A percentile compares a stretch with the other conserved stretches of the same genome.
These are phyloP conservation scores for Tuctoria greenei DNA, from an alignment of 176 grass and related monocot species.

Conservation along the genomic window DNA sequence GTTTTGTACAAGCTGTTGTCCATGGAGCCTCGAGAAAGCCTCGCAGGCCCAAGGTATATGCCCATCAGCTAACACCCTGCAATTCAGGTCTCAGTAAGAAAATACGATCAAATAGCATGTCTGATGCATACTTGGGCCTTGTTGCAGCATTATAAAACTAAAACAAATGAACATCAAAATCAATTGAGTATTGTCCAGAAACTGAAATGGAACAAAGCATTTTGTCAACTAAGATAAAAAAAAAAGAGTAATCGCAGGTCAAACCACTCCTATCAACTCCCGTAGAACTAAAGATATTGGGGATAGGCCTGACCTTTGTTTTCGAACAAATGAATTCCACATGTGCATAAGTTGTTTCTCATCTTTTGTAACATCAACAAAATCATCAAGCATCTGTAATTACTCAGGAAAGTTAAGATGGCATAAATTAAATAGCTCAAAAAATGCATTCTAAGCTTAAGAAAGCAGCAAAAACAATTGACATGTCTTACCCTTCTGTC, in stretches of 20 bases:
- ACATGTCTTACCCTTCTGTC: conserved; percentile 78
- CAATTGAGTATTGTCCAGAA: background rate
- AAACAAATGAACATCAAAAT: background rate
- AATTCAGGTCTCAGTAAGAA: conserved; percentile 38
- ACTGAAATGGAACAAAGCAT: background rate
- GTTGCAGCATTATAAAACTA: background rate
- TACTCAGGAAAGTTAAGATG: conserved; percentile 5
- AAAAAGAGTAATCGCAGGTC: background rate
- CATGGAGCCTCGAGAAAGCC: conserved; percentile 82
- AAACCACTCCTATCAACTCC: background rate
- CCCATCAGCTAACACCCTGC: conserved; percentile 90
- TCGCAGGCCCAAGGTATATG: conserved; percentile 95
- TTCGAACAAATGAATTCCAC: conserved; percentile 99
- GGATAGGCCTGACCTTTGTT: conserved; percentile 69
- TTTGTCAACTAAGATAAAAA: background rate
- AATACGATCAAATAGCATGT: background rate
- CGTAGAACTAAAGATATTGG: background rate
- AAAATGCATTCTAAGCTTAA: conserved; percentile 10
- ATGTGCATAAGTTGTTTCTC: conserved; percentile 99
- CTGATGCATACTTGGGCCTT: background rate
- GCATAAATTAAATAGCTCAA: conserved; percentile 26
- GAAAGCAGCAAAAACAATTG: conserved; percentile 22
- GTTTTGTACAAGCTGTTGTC: conserved; percentile 55
- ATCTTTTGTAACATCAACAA: conserved; percentile 95
- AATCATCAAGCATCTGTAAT: conserved; percentile 98